These are phyloP conservation scores for Plasmodium vivax DNA, from an alignment of 169 alveolate genomes.

Conservation along the genomic window DNA sequence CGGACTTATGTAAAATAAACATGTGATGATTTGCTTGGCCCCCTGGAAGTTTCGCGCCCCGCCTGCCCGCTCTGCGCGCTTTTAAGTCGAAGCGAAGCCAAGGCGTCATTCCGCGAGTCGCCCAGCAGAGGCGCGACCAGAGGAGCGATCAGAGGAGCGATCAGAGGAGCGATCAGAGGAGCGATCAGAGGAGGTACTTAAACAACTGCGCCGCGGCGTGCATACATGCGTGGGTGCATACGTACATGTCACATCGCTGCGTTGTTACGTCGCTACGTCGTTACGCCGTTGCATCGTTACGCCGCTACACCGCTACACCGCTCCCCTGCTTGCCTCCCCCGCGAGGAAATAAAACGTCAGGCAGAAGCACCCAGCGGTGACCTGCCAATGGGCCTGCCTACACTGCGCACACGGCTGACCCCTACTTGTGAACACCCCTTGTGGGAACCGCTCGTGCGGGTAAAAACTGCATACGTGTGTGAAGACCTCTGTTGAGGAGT, in stretches of 20 bases:
- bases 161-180: too few species aligned
- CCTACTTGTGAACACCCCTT: background rate
- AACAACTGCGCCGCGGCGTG: background rate
- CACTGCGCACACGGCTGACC: background rate
- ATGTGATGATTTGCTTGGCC: background rate
- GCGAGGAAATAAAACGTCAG: background rate
- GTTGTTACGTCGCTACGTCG: background rate
- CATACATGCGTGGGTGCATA: background rate
- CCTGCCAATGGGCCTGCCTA: background rate
- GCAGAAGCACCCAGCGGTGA: background rate
- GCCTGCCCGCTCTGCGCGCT: background rate
- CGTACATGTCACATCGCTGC: background rate
- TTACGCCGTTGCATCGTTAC: background rate
- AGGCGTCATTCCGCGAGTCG: background rate
- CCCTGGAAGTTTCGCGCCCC: background rate
- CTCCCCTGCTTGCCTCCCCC: background rate
- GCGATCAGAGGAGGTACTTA: background rate
- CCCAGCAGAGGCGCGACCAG: background rate
- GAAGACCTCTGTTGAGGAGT: background rate
- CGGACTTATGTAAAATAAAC: background rate
- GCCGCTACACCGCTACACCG: background rate
- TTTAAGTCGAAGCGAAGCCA: background rate
- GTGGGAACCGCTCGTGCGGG: background rate
- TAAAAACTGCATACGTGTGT: background rate
- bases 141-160: background rate